Evolutionary conservation across 805 yeast genomes (phyloP).

Genomic region (Hanseniaspora osmophila): DNA sequence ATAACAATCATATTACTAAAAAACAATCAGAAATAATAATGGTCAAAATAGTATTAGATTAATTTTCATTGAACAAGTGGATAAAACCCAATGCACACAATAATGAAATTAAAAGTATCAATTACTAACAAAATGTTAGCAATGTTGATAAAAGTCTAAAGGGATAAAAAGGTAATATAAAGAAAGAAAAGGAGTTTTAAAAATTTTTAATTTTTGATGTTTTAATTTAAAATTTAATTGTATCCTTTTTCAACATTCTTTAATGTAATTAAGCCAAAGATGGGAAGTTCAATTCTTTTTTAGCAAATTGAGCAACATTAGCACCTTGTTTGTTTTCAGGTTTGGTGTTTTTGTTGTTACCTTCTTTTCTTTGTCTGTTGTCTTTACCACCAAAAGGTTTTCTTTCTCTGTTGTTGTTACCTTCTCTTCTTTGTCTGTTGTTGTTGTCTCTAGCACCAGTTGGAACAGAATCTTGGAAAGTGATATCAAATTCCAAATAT

Average conservation of each 20-base stretch:
- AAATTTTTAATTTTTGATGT: no score
- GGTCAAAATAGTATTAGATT: no score
- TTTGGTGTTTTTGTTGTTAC: constrained; percentile 20
- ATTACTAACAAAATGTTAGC: not conserved
- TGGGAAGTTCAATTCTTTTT: constrained; percentile 60
- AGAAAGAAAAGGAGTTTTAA: not conserved
- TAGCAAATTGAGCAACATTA: constrained; percentile 17
- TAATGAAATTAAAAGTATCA: not conserved
- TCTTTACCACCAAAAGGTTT: constrained; percentile 17
- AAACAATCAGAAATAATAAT: no score
- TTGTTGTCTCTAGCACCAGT: constrained; percentile 11
- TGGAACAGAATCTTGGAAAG: constrained; percentile 46
- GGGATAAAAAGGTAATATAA: not conserved
- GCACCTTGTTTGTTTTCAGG: constrained; percentile 20
- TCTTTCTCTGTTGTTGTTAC: constrained; percentile 15
- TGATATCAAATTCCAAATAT: constrained; percentile 58
- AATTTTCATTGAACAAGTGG: no score
- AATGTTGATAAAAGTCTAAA: no score
- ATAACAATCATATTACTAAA: no score
- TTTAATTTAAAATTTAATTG: no score
- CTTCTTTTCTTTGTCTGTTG: constrained; percentile 10
- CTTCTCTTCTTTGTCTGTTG: constrained; percentile 10
- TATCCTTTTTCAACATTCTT: not conserved
- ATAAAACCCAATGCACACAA: not conserved
- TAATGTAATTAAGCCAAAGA: constrained; percentile 47